Evolutionary conservation across 2,329 filamentous ascomycete genomes (phyloP), one percentile per base, ranked within the genome.

Genomic region (Cordyceps cicadae): DNA sequence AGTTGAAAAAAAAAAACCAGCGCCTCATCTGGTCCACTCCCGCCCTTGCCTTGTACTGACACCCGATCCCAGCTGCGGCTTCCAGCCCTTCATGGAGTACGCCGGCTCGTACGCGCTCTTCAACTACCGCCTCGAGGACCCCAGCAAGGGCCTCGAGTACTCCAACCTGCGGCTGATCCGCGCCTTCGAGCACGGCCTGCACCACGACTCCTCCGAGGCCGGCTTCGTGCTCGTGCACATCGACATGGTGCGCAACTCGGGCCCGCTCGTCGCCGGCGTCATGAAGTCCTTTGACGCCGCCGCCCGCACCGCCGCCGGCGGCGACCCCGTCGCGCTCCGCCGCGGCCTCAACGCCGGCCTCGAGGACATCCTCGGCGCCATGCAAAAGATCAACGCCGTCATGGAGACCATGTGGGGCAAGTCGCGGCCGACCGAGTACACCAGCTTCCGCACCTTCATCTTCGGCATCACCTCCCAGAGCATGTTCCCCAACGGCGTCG

Each of bases 191-290:
- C 84, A 88, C 67, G 93, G 93, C 15, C 85, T 96, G 9, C 89
- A 97, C 71, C 89, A 89, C 0, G 82, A 81, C 37, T 95, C 90
- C 3, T 96, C 92, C 8, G 93, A 97, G 74, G 93, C 93, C 0
- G 93, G 93, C 54, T 97, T 97, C 71, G 91, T 97, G n/a, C 83
- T 97, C 14, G 92, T 94, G 5, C 93, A 97, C 73, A 87, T 97
- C 56, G 91, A 95, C 74, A 97, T 97, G 92, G 93, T 96, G 54
- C 87, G 87, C 70, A 86, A 96, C 74, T 92, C 92, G 0, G 88
- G 88, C 0, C 83, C 85, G 0, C 79, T 97, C 1, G 86, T 97
- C 52, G 81, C 84, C 48, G 90, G 90, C 37, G 84, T 86, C 3
- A 80, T 90, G 52, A 79, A 84, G 56, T 83, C 87, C 55, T 80